Percentiles rank a stretch among this genome's conserved stretches.
Conservation (phyloP, 192 early-diverging fungal species). For the Gamsiella multidivaricata region DNA sequence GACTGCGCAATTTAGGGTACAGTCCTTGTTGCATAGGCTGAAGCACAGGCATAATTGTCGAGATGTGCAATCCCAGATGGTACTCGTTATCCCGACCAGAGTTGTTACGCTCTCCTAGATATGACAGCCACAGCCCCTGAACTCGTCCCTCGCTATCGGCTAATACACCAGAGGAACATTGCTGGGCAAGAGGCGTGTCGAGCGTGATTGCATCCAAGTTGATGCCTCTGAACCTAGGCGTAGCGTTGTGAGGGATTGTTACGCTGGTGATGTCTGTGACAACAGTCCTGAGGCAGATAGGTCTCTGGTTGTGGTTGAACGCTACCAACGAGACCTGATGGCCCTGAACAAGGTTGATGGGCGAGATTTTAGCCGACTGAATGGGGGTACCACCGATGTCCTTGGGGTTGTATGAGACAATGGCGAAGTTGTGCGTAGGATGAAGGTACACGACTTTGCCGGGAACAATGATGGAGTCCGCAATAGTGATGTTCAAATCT, state of each 20-base stretch:
- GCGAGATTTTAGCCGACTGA: conserved; percentile 67
- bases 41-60: conserved; percentile 64
- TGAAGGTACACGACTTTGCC: conserved; percentile 84
- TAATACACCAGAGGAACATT: conserved; percentile 80
- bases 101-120: conserved; percentile 76
- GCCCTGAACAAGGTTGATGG: conserved; percentile 70
- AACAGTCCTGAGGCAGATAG: conserved; percentile 69
- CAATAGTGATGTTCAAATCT: conserved; percentile 84
- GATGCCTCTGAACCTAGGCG: conserved; percentile 61
- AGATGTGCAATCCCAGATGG: conserved; percentile 68
- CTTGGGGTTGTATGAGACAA: conserved; percentile 85
- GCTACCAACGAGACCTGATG: conserved; percentile 70
- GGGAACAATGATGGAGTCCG: conserved; percentile 85
- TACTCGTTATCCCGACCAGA: conserved; percentile 72
- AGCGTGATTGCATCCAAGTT: conserved; percentile 86
- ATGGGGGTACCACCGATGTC: conserved; percentile 82
- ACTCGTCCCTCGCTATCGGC: conserved; percentile 74
- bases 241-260: conserved; percentile 66
- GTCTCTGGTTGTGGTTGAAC: conserved; percentile 65
- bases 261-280: conserved; percentile 71
- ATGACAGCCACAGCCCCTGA: conserved; percentile 80
- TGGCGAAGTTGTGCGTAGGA: conserved; percentile 90
- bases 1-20: conserved; percentile 65
- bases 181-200: conserved; percentile 84
- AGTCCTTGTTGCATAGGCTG: conserved; percentile 60